phyloP scores from a whole-genome alignment of 2,329 filamentous ascomycete species.

The Biscogniauxia marginata region DNA sequence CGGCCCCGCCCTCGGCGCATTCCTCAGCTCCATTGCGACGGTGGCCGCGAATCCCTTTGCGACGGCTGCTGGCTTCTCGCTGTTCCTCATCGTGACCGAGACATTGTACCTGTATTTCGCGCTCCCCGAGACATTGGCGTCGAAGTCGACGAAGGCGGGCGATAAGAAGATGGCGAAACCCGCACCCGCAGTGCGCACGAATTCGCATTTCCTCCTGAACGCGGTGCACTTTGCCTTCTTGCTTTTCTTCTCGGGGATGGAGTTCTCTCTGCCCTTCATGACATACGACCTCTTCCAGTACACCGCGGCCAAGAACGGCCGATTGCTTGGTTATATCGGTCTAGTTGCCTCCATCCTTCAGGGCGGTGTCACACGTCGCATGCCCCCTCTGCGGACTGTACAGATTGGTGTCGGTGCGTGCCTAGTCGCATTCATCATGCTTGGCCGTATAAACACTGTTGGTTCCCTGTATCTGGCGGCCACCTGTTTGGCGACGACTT shows the following conservation, averaged over 20 bases:
- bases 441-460: conserved; percentile 68
- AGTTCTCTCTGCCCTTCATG: conserved; percentile 96
- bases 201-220: conserved; percentile 81
- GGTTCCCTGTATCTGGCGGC: conserved; percentile 76
- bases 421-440: conserved; percentile 74
- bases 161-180: conserved; percentile 25
- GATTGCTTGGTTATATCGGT: conserved; percentile 85
- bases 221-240: conserved; percentile 86
- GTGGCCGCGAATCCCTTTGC: conserved; percentile 92
- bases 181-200: conserved; percentile 58
- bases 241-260: conserved; percentile 96
- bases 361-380: conserved; percentile 82
- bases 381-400: conserved; percentile 78
- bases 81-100: conserved; percentile 81
- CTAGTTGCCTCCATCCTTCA: conserved; percentile 90
- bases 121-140: conserved; percentile 79
- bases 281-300: conserved; percentile 92
- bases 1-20: conserved; percentile 87
- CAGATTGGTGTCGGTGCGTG: conserved; percentile 77
- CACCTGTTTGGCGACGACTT: conserved; percentile 81
- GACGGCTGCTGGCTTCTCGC: conserved; percentile 82
- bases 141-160: conserved; percentile 12
- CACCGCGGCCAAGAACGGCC: conserved; percentile 75
- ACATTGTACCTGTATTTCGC: conserved; percentile 81
- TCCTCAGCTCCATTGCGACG: conserved; percentile 71